These are phyloP conservation scores for Suillus subluteus DNA, from an alignment of 768 basidiomycete species.

Conservation along the genomic window DNA sequence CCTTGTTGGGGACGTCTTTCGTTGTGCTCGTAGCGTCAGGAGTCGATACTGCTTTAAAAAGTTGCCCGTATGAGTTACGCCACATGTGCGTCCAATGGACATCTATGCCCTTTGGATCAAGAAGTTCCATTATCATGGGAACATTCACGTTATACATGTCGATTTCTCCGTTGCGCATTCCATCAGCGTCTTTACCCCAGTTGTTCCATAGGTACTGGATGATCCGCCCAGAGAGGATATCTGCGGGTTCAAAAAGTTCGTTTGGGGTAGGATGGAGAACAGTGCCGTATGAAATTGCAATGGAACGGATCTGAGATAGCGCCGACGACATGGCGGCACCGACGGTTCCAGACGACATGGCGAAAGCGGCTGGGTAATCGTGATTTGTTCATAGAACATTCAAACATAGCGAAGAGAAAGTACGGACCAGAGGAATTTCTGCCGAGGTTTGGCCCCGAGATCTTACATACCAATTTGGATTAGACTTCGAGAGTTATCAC, in stretches of 20 bases:
- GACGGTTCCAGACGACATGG: slow-evolving; percentile 89
- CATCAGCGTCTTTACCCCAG: slow-evolving; percentile 76
- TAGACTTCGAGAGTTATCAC: not conserved
- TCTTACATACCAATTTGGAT: slow-evolving; percentile 40
- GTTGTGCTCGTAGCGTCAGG: slow-evolving; percentile 23
- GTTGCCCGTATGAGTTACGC: slow-evolving; percentile 81
- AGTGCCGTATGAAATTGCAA: slow-evolving; percentile 89
- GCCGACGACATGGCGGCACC: slow-evolving; percentile 87
- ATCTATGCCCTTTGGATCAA: slow-evolving; percentile 61
- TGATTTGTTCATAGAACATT: slow-evolving; percentile 8
- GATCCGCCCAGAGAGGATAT: slow-evolving; percentile 67
- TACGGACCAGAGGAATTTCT: slow-evolving; percentile 78
- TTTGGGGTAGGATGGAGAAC: slow-evolving; percentile 70
- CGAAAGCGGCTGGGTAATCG: slow-evolving; percentile 67
- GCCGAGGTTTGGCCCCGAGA: slow-evolving; percentile 86
- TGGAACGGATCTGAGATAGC: slow-evolving; percentile 70
- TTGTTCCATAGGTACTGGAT: slow-evolving; percentile 77
- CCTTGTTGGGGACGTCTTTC: slow-evolving; percentile 39
- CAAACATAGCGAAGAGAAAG: not conserved
- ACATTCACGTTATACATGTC: slow-evolving; percentile 90
- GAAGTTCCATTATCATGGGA: slow-evolving; percentile 71
- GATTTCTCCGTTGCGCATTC: slow-evolving; percentile 63
- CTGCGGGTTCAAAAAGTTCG: slow-evolving; percentile 67
- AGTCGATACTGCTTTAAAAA: slow-evolving; percentile 60
- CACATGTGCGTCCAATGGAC: slow-evolving; percentile 84